Percentiles rank a stretch among this genome's conserved stretches.
Conservation (phyloP, 2,329 filamentous ascomycete species). For the Colletotrichum cuscutae region DNA sequence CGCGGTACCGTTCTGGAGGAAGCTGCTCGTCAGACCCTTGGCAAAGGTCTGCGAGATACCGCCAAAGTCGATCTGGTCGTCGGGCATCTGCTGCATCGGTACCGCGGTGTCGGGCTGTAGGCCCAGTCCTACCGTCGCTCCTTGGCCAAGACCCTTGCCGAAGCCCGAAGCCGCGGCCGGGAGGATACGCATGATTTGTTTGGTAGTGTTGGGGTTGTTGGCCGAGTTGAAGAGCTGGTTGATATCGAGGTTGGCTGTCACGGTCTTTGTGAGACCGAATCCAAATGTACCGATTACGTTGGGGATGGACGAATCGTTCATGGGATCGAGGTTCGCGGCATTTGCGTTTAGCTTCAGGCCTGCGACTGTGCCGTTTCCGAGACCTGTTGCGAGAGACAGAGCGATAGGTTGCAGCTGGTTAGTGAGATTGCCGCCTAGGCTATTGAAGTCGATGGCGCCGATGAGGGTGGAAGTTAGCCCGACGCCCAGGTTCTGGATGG, state of each 20-base stretch:
- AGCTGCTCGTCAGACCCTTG: slow-evolving; percentile 42
- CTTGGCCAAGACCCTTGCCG: slow-evolving; percentile 42
- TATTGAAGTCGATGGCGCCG: slow-evolving; percentile 38
- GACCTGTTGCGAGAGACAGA: slow-evolving; percentile 37
- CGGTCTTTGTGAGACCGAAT: slow-evolving; percentile 41
- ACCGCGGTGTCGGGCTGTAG: slow-evolving; percentile 40
- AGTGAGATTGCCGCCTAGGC: slow-evolving; percentile 25
- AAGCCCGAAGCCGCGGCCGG: slow-evolving; percentile 41
- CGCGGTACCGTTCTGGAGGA: slow-evolving; percentile 46
- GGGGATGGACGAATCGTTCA: slow-evolving; percentile 37
- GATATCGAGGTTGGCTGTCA: slow-evolving; percentile 40
- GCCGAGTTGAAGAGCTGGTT: slow-evolving; percentile 33
- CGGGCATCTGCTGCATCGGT: slow-evolving; percentile 35
- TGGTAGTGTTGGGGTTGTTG: slow-evolving; percentile 28
- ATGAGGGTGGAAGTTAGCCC: slow-evolving; percentile 43
- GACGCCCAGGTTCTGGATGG: slow-evolving; percentile 43
- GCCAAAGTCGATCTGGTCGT: slow-evolving; percentile 36
- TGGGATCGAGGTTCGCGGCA: slow-evolving; percentile 29
- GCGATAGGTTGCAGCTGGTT: slow-evolving; percentile 37
- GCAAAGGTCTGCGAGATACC: slow-evolving; percentile 41
- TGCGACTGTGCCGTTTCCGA: slow-evolving; percentile 39
- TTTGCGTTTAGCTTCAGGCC: slow-evolving; percentile 38
- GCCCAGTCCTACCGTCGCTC: slow-evolving; percentile 41
- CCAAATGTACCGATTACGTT: slow-evolving; percentile 41
- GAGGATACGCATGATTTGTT: slow-evolving; percentile 36